These are phyloP conservation scores for Leucogyrophana mollusca DNA, from an alignment of 768 basidiomycete species.

Conservation along the genomic window DNA sequence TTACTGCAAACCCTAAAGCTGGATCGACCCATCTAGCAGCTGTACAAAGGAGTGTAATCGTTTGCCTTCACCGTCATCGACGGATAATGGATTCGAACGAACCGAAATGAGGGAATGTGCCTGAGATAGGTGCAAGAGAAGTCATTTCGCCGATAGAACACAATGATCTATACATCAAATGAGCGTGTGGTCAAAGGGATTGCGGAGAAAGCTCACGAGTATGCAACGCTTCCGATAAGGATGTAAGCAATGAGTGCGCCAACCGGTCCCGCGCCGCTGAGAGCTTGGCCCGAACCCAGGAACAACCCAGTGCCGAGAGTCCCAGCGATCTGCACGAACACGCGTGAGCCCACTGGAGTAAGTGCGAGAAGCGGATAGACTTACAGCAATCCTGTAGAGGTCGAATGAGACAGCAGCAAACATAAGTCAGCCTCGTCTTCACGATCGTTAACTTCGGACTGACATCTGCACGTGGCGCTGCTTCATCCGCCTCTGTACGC, in stretches of 20 bases:
- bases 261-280: constrained; percentile 59
- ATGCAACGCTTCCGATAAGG: constrained; percentile 63
- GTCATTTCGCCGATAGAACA: constrained; percentile 76
- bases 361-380: background rate
- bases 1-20: constrained; percentile 58
- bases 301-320: constrained; percentile 74
- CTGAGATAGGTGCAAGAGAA: constrained; percentile 70
- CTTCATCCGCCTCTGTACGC: constrained; percentile 69
- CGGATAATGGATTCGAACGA: constrained; percentile 9
- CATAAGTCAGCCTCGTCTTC: background rate
- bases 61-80: background rate
- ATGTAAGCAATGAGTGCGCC: constrained; percentile 63
- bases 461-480: constrained; percentile 84
- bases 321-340: constrained; percentile 53
- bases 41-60: constrained; percentile 14
- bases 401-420: background rate
- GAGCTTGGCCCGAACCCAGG: constrained; percentile 63
- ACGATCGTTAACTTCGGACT: constrained; percentile 21
- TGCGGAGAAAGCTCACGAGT: constrained; percentile 44
- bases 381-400: constrained; percentile 1
- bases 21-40: constrained; percentile 60
- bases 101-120: constrained; percentile 76
- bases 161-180: constrained; percentile 39
- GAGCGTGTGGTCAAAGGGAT: constrained; percentile 22
- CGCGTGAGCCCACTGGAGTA: background rate